These are phyloP conservation scores for Chrysoporthe cubensis DNA, from an alignment of 2,329 filamentous ascomycete species.

Conservation along the genomic window DNA sequence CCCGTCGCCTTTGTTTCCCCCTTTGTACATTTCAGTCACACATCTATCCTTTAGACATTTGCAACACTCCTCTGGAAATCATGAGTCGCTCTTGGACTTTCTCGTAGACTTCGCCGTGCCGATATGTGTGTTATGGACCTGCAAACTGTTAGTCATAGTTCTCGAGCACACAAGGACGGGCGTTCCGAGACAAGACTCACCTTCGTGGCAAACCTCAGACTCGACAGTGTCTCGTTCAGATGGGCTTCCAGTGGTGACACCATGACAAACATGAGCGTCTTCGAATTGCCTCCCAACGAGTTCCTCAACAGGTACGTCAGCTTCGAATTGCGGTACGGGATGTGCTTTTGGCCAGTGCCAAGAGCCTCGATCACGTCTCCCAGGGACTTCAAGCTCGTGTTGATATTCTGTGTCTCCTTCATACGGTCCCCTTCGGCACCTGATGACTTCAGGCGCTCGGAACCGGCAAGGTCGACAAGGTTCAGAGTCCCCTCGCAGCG, in stretches of 20 bases:
- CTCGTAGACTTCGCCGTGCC: constrained; percentile 81
- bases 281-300: constrained; percentile 90
- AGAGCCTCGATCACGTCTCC: constrained; percentile 94
- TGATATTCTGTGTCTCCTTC: constrained; percentile 96
- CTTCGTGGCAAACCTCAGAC: constrained; percentile 94
- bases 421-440: constrained; percentile 84
- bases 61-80: constrained; percentile 23
- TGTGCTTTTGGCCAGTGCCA: constrained; percentile 80
- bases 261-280: constrained; percentile 99
- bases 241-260: constrained; percentile 90
- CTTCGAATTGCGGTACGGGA: constrained; percentile 96
- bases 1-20: constrained; percentile 7
- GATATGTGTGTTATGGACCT: constrained; percentile 89
- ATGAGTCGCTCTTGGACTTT: constrained; percentile 53
- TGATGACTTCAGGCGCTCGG: constrained; percentile 86
- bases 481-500: constrained; percentile 92
- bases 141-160: constrained; percentile 1
- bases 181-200: constrained; percentile 48
- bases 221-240: constrained; percentile 89
- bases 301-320: constrained; percentile 95
- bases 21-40: constrained; percentile 19
- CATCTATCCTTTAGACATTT: not conserved
- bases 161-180: not conserved
- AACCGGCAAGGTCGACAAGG: constrained; percentile 92
- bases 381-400: constrained; percentile 88